A percentile compares a stretch with the other conserved stretches of the same genome.
These are phyloP conservation scores for Elongisporangium anandrum DNA, from an alignment of 352 stramenopile genomes.

Conservation along the genomic window DNA sequence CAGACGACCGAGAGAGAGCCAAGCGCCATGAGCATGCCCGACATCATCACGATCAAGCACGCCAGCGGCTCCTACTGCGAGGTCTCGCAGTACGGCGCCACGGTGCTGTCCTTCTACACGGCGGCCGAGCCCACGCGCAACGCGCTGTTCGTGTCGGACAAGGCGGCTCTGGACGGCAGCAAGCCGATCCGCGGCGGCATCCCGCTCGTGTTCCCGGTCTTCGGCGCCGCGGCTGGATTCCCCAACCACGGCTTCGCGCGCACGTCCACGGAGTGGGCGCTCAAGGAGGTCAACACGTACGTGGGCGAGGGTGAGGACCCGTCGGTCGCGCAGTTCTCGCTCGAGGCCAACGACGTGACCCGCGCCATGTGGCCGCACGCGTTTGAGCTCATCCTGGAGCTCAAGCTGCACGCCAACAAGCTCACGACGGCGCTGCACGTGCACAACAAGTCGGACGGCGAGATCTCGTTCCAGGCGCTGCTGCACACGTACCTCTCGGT, in stretches of 20 bases:
- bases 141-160: conserved; percentile 90
- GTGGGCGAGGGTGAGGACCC: conserved; percentile 32
- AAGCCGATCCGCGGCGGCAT: conserved; percentile 96
- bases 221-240: conserved; percentile 84
- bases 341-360: conserved; percentile 35
- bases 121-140: conserved; percentile 68
- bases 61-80: conserved; percentile 61
- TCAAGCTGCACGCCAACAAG: conserved; percentile 77
- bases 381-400: conserved; percentile 79
- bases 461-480: conserved; percentile 92
- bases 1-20: background rate
- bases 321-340: conserved; percentile 58
- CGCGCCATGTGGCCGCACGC: conserved; percentile 69
- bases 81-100: conserved; percentile 91
- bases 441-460: conserved; percentile 79
- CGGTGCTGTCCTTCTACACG: conserved; percentile 84
- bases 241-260: conserved; percentile 94
- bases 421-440: conserved; percentile 89
- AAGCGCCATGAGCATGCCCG: background rate
- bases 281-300: conserved; percentile 40
- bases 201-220: conserved; percentile 96
- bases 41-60: conserved; percentile 50
- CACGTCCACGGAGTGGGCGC: conserved; percentile 56
- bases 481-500: conserved; percentile 94
- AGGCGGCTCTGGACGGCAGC: conserved; percentile 86